Evolutionary conservation across 2,329 filamentous ascomycete genomes (phyloP).

Genomic region (Dactylellina leptospora): DNA sequence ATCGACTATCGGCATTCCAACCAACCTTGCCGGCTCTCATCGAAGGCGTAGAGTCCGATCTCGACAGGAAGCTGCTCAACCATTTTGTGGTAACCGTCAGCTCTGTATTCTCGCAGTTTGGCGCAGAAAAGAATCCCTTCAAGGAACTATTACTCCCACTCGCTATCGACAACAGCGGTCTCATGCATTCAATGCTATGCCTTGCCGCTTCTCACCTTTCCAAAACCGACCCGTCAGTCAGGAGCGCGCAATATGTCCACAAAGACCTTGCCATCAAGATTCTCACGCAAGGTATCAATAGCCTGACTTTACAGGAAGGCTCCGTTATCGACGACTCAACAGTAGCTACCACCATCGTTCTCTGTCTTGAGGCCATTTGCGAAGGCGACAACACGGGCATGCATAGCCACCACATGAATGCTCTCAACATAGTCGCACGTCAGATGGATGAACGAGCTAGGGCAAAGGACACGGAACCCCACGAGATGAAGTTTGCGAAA

Average conservation of each 20-base stretch:
- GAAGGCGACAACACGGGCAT: slow-evolving; percentile 65
- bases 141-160: slow-evolving; percentile 83
- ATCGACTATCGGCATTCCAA: slow-evolving; percentile 34
- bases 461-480: slow-evolving; percentile 36
- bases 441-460: slow-evolving; percentile 35
- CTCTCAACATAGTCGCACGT: slow-evolving; percentile 37
- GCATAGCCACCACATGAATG: slow-evolving; percentile 40
- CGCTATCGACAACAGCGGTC: slow-evolving; percentile 77
- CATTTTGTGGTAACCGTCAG: slow-evolving; percentile 84
- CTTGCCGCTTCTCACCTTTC: slow-evolving; percentile 79
- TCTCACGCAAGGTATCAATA: slow-evolving; percentile 45
- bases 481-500: slow-evolving; percentile 31
- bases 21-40: slow-evolving; percentile 66
- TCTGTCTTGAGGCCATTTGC: slow-evolving; percentile 70
- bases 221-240: slow-evolving; percentile 65
- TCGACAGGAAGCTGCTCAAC: slow-evolving; percentile 81
- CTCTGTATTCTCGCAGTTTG: slow-evolving; percentile 81
- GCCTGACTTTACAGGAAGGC: slow-evolving; percentile 36
- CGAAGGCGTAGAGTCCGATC: slow-evolving; percentile 79
- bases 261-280: slow-evolving; percentile 60
- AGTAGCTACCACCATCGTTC: slow-evolving; percentile 69
- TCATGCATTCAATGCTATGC: slow-evolving; percentile 91
- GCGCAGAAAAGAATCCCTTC: slow-evolving; percentile 83
- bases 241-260: slow-evolving; percentile 67
- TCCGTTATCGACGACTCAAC: slow-evolving; percentile 67